A percentile compares a stretch with the other conserved stretches of the same genome.
phyloP scores from a whole-genome alignment of 2,329 filamentous ascomycete species.

The Colletotrichum gloeosporioides region DNA sequence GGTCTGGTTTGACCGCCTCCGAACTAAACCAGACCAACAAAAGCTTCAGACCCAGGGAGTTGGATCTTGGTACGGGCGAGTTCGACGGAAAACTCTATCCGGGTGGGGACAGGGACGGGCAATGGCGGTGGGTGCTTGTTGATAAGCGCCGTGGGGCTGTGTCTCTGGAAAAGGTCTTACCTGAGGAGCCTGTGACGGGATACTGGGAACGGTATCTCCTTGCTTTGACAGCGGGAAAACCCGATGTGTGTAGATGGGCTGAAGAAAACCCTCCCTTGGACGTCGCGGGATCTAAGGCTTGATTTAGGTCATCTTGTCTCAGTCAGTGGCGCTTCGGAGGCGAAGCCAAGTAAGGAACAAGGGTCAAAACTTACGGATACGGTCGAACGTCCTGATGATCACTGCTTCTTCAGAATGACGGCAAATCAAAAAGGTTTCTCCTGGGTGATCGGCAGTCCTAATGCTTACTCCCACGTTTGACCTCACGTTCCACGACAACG shows the following conservation, averaged over 20 bases:
- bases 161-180: slow-evolving; percentile 45
- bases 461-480: not conserved
- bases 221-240: slow-evolving; percentile 45
- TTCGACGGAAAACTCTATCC: slow-evolving; percentile 8
- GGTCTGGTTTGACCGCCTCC: slow-evolving; percentile 22
- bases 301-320: not conserved
- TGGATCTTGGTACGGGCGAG: slow-evolving; percentile 25
- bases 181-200: slow-evolving; percentile 58
- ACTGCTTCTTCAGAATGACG: too few species aligned
- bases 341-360: not conserved
- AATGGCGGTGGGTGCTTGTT: slow-evolving; percentile 61
- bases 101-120: slow-evolving; percentile 31
- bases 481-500: not conserved
- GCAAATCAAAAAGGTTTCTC: not conserved
- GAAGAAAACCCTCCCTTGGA: not conserved
- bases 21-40: slow-evolving; percentile 39
- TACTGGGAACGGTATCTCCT: slow-evolving; percentile 54
- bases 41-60: slow-evolving; percentile 34
- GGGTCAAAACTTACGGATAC: not conserved
- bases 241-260: slow-evolving; percentile 38
- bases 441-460: not conserved
- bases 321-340: not conserved
- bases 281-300: not conserved
- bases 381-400: not conserved
- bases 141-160: slow-evolving; percentile 43